phyloP scores from a whole-genome alignment of 2,329 filamentous ascomycete genomes.

The Fusarium sterilihyphosum region DNA sequence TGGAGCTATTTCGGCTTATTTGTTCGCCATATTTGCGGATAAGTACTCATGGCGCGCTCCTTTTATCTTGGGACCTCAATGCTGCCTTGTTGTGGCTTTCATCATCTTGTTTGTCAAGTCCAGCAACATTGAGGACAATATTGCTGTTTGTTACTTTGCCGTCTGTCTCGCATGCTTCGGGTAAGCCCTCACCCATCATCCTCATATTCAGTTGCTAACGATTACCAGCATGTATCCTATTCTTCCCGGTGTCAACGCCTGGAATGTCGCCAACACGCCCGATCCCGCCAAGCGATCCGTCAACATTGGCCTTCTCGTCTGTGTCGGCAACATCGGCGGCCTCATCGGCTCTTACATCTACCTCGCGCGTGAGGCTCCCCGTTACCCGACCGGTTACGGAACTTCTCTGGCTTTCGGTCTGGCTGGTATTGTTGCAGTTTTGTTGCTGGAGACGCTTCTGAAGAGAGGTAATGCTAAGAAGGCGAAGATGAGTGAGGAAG shows the following conservation, averaged over 20 bases:
- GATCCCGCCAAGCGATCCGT: constrained; percentile 53
- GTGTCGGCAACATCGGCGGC: constrained; percentile 44
- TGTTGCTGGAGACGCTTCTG: background rate
- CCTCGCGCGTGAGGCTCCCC: constrained; percentile 9
- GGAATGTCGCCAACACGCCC: constrained; percentile 53
- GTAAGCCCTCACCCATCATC: background rate
- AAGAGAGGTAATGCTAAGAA: constrained; percentile 18
- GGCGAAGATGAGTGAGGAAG: background rate
- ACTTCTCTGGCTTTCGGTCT: constrained; percentile 11
- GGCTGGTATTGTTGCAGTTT: constrained; percentile 8
- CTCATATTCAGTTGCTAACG: background rate
- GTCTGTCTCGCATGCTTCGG: constrained; percentile 19
- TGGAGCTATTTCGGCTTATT: constrained; percentile 14
- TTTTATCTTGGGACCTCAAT: constrained; percentile 12
- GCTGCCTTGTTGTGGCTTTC: constrained; percentile 7
- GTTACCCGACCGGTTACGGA: constrained; percentile 7
- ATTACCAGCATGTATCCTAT: constrained; percentile 48
- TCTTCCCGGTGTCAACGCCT: constrained; percentile 53
- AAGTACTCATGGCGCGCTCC: constrained; percentile 18
- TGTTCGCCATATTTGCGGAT: constrained; percentile 15
- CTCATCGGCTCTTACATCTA: constrained; percentile 16
- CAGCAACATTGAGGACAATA: background rate
- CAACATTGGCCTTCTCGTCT: constrained; percentile 53
- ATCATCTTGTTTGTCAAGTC: constrained; percentile 17
- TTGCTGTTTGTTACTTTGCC: constrained; percentile 14